A percentile compares a stretch with the other conserved stretches of the same genome.
Evolutionary conservation across 345 rosid species (phyloP).

Genomic region (Salix suchowensis): DNA sequence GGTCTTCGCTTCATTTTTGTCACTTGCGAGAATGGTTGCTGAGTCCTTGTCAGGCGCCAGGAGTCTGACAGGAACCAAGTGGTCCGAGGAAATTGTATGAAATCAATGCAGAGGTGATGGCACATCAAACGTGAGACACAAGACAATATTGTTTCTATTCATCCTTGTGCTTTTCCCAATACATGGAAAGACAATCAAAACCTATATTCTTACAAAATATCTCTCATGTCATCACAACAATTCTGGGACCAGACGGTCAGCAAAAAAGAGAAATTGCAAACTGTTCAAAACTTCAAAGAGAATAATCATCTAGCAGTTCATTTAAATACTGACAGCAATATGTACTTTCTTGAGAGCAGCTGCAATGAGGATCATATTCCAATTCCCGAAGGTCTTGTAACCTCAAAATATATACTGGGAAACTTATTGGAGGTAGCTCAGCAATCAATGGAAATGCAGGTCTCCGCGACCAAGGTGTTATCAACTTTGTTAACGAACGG

Average conservation of each 20-base stretch:
- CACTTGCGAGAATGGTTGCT: neutral
- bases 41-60: neutral
- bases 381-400: neutral
- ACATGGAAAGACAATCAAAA: neutral
- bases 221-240: neutral
- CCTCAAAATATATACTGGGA: neutral
- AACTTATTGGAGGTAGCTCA: conserved; percentile 22
- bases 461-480: conserved; percentile 27
- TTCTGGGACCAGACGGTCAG: too few species aligned
- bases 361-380: neutral
- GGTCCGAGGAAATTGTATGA: neutral
- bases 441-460: conserved; percentile 84
- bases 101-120: neutral
- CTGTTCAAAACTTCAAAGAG: conserved; percentile 15
- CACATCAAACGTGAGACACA: neutral
- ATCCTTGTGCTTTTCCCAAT: neutral
- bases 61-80: neutral
- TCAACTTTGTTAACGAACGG: conserved; percentile 53
- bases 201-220: neutral
- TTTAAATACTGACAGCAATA: neutral
- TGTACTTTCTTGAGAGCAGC: neutral
- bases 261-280: neutral
- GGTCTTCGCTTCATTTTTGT: neutral
- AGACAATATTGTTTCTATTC: neutral
- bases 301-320: neutral